phyloP scores from a whole-genome alignment of 106 monocot species.

The Cymbidium sinense region DNA sequence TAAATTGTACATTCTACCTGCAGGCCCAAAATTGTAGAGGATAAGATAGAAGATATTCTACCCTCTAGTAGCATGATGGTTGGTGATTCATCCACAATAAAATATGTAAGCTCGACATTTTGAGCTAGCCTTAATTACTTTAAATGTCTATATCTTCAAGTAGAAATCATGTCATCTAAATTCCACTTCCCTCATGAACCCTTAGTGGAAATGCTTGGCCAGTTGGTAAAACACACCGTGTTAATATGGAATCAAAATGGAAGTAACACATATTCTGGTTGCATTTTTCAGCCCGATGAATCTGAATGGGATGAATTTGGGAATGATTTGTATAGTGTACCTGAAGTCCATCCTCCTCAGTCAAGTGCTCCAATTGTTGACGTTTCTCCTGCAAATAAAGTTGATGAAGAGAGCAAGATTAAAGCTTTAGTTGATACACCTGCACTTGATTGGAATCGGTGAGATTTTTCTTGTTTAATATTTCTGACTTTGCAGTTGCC shows the following conservation, averaged over 20 bases:
- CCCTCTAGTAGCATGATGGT: conserved; percentile 26
- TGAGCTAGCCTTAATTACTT: conserved; percentile 1
- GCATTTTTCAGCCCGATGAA: conserved; percentile 73
- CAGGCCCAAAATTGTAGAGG: conserved; percentile 66
- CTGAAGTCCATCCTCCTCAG: conserved; percentile 54
- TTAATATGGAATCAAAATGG: neutral
- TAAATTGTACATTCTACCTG: conserved; percentile 18
- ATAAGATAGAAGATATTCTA: conserved; percentile 51
- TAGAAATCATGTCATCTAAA: neutral
- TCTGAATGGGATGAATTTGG: conserved; percentile 99
- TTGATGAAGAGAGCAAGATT: conserved; percentile 92
- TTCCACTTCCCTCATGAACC: neutral
- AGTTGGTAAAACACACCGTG: neutral
- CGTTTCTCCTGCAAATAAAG: conserved; percentile 34
- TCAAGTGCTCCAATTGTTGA: conserved; percentile 33
- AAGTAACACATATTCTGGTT: neutral
- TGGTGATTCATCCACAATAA: conserved; percentile 55
- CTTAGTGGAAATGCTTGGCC: neutral
- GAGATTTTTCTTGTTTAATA: conserved; percentile 12
- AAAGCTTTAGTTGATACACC: conserved; percentile 86
- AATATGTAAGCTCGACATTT: conserved; percentile 49
- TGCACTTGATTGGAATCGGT: conserved; percentile 86
- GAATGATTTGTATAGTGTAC: conserved; percentile 80
- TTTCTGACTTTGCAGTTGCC: neutral
- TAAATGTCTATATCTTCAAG: neutral